Evolutionary conservation across 2,329 filamentous ascomycete species (phyloP).

Genomic region (Lasiodiplodia hormozganensis): DNA sequence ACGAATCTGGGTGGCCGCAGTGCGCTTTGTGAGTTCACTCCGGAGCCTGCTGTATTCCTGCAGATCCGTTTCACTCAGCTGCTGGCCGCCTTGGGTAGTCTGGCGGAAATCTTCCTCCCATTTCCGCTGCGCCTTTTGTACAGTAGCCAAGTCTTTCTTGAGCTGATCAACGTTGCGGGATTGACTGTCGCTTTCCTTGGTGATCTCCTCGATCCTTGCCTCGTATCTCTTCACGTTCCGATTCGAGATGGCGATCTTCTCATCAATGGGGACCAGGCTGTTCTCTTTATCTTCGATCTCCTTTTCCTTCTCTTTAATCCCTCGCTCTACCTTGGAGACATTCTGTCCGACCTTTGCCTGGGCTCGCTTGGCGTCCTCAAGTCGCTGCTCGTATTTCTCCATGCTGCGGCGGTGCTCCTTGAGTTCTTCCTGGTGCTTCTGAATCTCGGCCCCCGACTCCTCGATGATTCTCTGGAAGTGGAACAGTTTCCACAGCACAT

Average conservation of each 20-base stretch:
- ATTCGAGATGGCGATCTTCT: conserved; percentile 84
- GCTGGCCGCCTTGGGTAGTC: conserved; percentile 82
- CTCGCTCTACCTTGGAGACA: conserved; percentile 80
- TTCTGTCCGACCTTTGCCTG: conserved; percentile 79
- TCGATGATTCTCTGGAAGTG: conserved; percentile 95
- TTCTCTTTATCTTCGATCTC: conserved; percentile 87
- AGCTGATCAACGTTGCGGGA: conserved; percentile 72
- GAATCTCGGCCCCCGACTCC: conserved; percentile 86
- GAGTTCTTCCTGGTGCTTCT: conserved; percentile 91
- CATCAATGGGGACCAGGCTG: conserved; percentile 84
- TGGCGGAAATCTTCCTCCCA: conserved; percentile 90
- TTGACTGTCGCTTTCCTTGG: conserved; percentile 78
- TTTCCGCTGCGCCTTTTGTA: conserved; percentile 88
- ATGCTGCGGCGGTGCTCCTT: conserved; percentile 91
- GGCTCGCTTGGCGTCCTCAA: conserved; percentile 84
- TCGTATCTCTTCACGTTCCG: conserved; percentile 73
- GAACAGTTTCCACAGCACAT: conserved; percentile 95
- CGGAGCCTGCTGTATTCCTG: conserved; percentile 88
- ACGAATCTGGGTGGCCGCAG: conserved; percentile 80
- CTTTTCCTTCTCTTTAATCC: conserved; percentile 84
- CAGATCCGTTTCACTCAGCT: conserved; percentile 83
- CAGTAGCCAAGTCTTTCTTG: conserved; percentile 78
- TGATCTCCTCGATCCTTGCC: conserved; percentile 72
- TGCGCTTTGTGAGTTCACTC: conserved; percentile 82
- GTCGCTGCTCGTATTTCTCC: conserved; percentile 78